Conservation (phyloP, 306 rosid species). For the Cyclanthera cordifolia region DNA sequence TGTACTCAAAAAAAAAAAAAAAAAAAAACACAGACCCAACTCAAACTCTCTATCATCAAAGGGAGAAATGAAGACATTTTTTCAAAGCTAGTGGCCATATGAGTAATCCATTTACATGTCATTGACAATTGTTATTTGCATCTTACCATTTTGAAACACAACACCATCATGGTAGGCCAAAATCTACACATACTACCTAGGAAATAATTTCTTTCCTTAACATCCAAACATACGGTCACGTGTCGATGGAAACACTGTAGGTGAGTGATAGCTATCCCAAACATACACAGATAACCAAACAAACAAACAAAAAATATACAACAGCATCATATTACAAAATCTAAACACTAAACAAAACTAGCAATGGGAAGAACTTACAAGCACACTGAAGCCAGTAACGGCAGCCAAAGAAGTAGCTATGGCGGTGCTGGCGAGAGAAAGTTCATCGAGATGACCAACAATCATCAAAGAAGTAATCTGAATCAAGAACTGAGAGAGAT, state of each 20-base stretch:
- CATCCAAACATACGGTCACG: too few relatives aligned
- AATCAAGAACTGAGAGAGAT: constrained; percentile 32
- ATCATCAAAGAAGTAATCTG: constrained; percentile 41
- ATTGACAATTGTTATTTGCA: not conserved
- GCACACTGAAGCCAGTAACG: constrained; percentile 44
- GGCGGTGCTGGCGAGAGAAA: constrained; percentile 42
- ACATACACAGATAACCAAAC: too few relatives aligned
- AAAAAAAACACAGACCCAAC: not conserved
- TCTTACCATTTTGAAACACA: not conserved
- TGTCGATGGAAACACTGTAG: too few relatives aligned
- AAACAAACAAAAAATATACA: too few relatives aligned
- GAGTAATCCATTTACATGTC: not conserved
- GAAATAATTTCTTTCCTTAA: too few relatives aligned
- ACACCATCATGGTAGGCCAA: not conserved
- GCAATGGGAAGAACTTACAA: constrained; percentile 25
- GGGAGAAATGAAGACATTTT: not conserved
- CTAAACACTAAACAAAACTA: too few relatives aligned
- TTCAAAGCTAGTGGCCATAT: not conserved
- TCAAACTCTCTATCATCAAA: not conserved
- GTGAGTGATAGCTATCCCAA: too few relatives aligned
- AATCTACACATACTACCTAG: too few relatives aligned
- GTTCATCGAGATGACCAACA: constrained; percentile 45
- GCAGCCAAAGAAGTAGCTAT: constrained; percentile 34
- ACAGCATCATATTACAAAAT: too few relatives aligned
- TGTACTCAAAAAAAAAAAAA: not conserved